Evolutionary conservation across 106 monocot species (phyloP), one percentile per base, ranked within the genome.

Genomic region (Cymbidium sinense): DNA sequence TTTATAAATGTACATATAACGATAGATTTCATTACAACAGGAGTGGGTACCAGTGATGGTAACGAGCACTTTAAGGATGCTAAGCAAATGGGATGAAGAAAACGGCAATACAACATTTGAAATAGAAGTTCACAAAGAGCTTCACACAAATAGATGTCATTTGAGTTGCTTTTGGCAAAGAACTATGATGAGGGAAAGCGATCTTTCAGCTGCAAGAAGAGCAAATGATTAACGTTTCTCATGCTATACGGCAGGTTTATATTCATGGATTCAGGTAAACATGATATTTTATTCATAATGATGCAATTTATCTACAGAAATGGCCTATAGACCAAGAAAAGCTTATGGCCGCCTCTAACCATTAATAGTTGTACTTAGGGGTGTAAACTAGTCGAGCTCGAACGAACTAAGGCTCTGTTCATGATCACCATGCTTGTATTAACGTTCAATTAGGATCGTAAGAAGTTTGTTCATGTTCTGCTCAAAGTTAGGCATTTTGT

Each of bases 121-220:
- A 23, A 39, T 71, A 39, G 71, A 71, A 7, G 71, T 71, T 4
- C 71, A 71, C 36, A 71, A 71, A 37, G 74, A 80, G 61, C 74
- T 80, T 20, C 37, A 62, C 20, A 25, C 62, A 80, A 12, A 64
- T 43, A n/a, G 80, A 80, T 64, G 74, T 55, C 73, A 80, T 80
- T 33, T 80, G 80, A 30, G 74, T 74, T 9, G 80, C 80, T 17
- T 80, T 80, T 64, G 80, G 80, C 43, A n/a, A 75, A 61, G 43
- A 80, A 43, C 75, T 80, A 20, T 33, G 43, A 36, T 13, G 80
- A 80, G 43, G 74, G 80, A 6, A 75, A 43, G 55, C 61, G 75
- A 80, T 80, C 20, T 80, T 80, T 44, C 73, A 75, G n/a, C 80
- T 80, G 25, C 80, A 80, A 29, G 43, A 75, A 31, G 58, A 80